Base-by-base conservation (phyloP, 108 stramenopile species). In the Pseudonitzschia pungens region DNA sequence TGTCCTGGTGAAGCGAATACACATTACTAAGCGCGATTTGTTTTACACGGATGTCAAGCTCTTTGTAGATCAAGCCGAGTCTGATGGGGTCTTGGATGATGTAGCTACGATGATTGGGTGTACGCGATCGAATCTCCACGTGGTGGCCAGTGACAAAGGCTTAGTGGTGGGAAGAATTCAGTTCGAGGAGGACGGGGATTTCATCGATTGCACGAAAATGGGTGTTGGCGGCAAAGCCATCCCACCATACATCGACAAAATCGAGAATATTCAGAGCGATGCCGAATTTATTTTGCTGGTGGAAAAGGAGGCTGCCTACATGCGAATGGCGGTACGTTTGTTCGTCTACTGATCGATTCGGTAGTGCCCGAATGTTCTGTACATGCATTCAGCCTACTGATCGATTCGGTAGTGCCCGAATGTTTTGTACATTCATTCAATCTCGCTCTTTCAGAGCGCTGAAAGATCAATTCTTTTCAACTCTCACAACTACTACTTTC, bases 41-140 rank as follows among this genome's bases (percentile, higher is more conserved):
- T 99, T 99, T 81, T 99, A 97, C 78, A 96, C 97, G 18, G 98
- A 99, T 77, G 98, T 99, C 67, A 99, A 99, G 78, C 81, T 99
- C 16, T 99, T 99, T 87, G 88, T 91, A 29, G 92, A 97, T 68
- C 98, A 99, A 83, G 70, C 81, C 9, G 97, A 99, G 65, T 87
- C 88, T 15, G 97, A 99, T 78, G 89, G 86, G 16, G 96, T 99
- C 6, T 79, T 99, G 50, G 98, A 99, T 62, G 98, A 99, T 77
- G 89, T 98, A 28, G 96, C 97, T 9, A 91, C 90, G 67, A 96
- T 97, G 93, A 89, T 97, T 65, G 97, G 97, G 21, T 99, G 98
- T 74, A 97, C 98, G 16, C 92, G 98, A 24, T 90, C 91, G 33
- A 96, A 96, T 75, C 81, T 99, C 32, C 94, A 99, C 79, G 97